A percentile compares a stretch with the other conserved stretches of the same genome.
Evolutionary conservation across 2,329 filamentous ascomycete species (phyloP).

Genomic region (Ascomycota sp.): DNA sequence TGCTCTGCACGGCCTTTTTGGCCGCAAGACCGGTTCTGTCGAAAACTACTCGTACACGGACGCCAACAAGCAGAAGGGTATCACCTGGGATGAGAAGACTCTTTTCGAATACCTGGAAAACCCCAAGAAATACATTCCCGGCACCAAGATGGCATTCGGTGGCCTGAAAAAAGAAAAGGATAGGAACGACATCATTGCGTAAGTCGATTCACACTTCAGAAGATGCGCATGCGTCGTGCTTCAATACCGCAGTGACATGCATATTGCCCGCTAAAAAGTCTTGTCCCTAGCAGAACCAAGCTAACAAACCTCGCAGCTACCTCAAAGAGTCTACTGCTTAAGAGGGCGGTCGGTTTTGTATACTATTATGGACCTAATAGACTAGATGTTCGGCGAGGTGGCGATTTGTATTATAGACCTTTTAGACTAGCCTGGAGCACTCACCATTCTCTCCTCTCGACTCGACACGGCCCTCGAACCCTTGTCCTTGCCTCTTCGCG

Average conservation of each 20-base stretch:
- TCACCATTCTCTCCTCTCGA: conserved; percentile 14
- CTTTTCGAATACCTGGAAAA: conserved; percentile 98
- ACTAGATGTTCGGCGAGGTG: conserved; percentile 7
- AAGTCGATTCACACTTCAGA: conserved; percentile 29
- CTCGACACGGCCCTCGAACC: conserved; percentile 2
- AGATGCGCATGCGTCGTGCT: too few species aligned
- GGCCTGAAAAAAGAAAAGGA: conserved; percentile 99
- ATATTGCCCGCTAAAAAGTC: too few species aligned
- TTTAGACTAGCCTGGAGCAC: conserved; percentile 11
- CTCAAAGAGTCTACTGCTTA: conserved; percentile 52
- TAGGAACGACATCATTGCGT: conserved; percentile 96
- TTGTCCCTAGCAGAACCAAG: too few species aligned
- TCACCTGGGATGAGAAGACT: conserved; percentile 70
- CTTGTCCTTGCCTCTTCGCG: too few species aligned
- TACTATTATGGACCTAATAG: conserved; percentile 1
- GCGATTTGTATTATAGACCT: conserved; percentile 20
- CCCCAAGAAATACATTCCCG: conserved; percentile 99
- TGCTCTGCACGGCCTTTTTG: conserved; percentile 91
- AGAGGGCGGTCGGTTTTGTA: conserved; percentile 13
- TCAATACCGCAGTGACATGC: too few species aligned
- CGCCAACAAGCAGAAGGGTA: conserved; percentile 95
- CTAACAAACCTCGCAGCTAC: conserved; percentile 27
- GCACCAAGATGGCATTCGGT: conserved; percentile 99
- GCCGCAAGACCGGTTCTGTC: conserved; percentile 82
- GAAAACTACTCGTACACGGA: conserved; percentile 95